These are phyloP conservation scores for Fusarium caatingaense DNA, from an alignment of 2,329 filamentous ascomycete genomes.

Conservation along the genomic window DNA sequence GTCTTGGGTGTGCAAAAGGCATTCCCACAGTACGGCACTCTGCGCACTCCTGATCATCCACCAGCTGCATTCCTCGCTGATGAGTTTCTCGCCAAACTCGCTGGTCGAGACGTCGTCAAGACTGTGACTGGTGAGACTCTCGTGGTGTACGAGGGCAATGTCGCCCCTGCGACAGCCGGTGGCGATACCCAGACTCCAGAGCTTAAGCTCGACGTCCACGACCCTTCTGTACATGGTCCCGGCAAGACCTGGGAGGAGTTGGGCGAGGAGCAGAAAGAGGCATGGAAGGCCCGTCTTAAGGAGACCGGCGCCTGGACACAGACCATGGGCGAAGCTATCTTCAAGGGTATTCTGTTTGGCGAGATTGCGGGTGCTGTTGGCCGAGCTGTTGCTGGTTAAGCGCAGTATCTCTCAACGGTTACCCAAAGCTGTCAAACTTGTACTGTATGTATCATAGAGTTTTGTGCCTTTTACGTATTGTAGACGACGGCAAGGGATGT, in stretches of 20 bases:
- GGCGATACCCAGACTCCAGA: slow-evolving; percentile 34
- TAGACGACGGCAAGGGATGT: slow-evolving; percentile 15
- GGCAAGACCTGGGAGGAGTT: slow-evolving; percentile 80
- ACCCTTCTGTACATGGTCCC: slow-evolving; percentile 59
- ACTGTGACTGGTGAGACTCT: slow-evolving; percentile 53
- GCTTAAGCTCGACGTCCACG: slow-evolving; percentile 59
- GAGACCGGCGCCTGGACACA: slow-evolving; percentile 83
- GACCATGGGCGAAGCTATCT: slow-evolving; percentile 79
- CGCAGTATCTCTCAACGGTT: background rate
- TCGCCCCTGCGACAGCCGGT: slow-evolving; percentile 30
- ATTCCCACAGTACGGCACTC: slow-evolving; percentile 59
- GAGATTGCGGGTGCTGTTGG: slow-evolving; percentile 74
- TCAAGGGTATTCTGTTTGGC: slow-evolving; percentile 82
- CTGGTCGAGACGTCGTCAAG: slow-evolving; percentile 49
- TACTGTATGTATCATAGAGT: slow-evolving; percentile 27
- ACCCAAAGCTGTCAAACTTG: background rate
- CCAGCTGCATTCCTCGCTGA: slow-evolving; percentile 45
- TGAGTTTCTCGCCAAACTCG: slow-evolving; percentile 54
- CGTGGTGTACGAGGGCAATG: slow-evolving; percentile 50
- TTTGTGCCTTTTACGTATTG: slow-evolving; percentile 16
- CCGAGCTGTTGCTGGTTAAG: slow-evolving; percentile 58
- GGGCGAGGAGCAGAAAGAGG: slow-evolving; percentile 67
- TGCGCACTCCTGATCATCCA: slow-evolving; percentile 45
- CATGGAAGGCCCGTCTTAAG: slow-evolving; percentile 76
- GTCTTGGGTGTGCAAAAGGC: slow-evolving; percentile 66